A percentile compares a stretch with the other conserved stretches of the same genome.
Conservation (phyloP, 2,329 filamentous ascomycete species). For the Fusarium duplospermum region DNA sequence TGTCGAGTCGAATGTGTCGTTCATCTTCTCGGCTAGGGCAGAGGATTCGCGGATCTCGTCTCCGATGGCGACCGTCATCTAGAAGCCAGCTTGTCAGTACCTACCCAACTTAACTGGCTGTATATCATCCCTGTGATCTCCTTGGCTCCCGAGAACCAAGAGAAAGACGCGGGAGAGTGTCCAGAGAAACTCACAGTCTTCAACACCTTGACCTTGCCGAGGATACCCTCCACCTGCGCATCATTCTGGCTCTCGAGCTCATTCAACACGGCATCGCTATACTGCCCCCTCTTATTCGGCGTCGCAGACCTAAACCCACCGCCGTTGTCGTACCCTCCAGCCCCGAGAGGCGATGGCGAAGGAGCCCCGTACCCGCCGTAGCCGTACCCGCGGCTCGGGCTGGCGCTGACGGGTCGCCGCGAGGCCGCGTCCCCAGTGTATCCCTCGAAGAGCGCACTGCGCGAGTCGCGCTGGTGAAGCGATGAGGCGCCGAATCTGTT, state of each 20-base stretch:
- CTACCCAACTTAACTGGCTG: not conserved
- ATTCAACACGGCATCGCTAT: constrained; percentile 89
- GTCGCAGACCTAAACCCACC: constrained; percentile 71
- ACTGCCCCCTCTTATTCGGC: constrained; percentile 85
- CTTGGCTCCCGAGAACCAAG: not conserved
- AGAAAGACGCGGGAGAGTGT: not conserved
- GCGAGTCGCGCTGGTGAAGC: constrained; percentile 79
- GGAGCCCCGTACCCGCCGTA: constrained; percentile 53
- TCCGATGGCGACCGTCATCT: constrained; percentile 94
- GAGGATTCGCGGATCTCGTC: constrained; percentile 94
- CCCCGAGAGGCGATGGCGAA: constrained; percentile 29
- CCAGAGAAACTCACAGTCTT: constrained; percentile 76
- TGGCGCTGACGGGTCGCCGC: constrained; percentile 57
- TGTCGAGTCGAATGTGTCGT: constrained; percentile 91
- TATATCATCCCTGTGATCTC: not conserved
- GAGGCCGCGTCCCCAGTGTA: constrained; percentile 65
- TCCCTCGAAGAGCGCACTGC: constrained; percentile 80
- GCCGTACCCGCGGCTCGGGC: constrained; percentile 63
- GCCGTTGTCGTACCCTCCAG: constrained; percentile 23
- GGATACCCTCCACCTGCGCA: constrained; percentile 86
- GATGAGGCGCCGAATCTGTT: constrained; percentile 73
- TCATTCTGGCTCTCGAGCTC: constrained; percentile 98
- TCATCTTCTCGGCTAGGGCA: constrained; percentile 92
- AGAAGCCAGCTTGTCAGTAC: constrained; percentile 13
- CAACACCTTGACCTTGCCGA: constrained; percentile 87